These are phyloP conservation scores for Prinsepia uniflora DNA, from an alignment of 306 rosid species.

Conservation along the genomic window DNA sequence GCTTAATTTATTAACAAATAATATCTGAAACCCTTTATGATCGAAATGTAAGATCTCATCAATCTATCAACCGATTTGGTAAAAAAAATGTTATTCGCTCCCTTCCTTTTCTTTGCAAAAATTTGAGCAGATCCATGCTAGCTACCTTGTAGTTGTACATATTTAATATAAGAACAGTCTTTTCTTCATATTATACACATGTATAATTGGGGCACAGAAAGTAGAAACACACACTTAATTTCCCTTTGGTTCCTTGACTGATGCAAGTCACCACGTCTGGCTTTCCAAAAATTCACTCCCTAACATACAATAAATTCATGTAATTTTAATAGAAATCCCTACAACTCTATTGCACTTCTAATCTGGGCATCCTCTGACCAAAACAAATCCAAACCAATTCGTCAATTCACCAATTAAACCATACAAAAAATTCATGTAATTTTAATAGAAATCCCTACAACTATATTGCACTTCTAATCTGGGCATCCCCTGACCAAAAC, in stretches of 20 bases:
- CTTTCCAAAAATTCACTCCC: too few species aligned
- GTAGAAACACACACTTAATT: background rate
- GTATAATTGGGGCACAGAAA: background rate
- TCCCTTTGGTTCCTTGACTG: background rate
- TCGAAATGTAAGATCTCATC: conserved; percentile 29
- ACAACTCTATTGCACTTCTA: too few species aligned
- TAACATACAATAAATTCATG: too few species aligned
- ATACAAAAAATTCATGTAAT: too few species aligned
- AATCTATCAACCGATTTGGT: conserved; percentile 46
- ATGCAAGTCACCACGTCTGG: background rate
- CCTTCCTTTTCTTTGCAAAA: conserved; percentile 56
- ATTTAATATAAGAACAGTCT: conserved; percentile 9
- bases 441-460: too few species aligned
- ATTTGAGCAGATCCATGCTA: conserved; percentile 6
- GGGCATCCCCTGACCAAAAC: too few species aligned
- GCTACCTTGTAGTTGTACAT: too few species aligned
- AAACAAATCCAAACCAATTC: too few species aligned
- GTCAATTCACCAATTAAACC: too few species aligned
- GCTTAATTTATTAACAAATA: conserved; percentile 26
- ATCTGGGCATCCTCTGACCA: too few species aligned
- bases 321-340: too few species aligned
- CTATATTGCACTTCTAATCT: too few species aligned
- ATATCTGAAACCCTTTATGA: conserved; percentile 11
- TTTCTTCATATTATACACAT: background rate
- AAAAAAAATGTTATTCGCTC: conserved; percentile 21